phyloP scores from a whole-genome alignment of 257 asterid genomes.

The Fraxinus quadrangulata region DNA sequence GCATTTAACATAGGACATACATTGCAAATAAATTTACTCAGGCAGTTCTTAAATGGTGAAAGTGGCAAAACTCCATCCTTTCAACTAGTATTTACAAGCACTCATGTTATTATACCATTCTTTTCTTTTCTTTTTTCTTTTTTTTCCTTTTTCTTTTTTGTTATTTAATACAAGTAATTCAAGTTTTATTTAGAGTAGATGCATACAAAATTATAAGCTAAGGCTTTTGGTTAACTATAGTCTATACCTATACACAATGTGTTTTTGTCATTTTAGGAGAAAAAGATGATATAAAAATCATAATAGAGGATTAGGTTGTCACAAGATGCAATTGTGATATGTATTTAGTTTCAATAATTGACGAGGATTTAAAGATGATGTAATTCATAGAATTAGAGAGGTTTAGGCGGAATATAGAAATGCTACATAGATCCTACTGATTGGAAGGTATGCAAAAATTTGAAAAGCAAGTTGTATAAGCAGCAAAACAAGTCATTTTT shows the following conservation, averaged over 20 bases:
- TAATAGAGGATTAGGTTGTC: neutral
- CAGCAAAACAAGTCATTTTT: neutral
- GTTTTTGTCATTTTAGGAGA: no score
- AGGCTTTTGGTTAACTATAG: neutral
- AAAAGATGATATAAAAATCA: neutral
- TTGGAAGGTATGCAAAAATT: neutral
- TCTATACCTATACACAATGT: neutral
- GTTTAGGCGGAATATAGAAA: neutral
- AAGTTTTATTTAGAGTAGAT: neutral
- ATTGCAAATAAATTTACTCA: no score
- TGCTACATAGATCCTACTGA: neutral
- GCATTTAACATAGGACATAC: neutral
- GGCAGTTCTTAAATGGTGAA: neutral
- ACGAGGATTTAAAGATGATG: neutral
- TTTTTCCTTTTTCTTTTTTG: neutral
- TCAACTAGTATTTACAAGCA: neutral
- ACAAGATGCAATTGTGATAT: neutral
- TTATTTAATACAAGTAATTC: neutral
- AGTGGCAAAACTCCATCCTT: neutral
- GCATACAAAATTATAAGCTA: neutral
- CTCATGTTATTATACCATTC: neutral
- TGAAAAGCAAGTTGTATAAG: neutral
- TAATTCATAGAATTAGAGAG: neutral
- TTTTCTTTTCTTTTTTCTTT: no score
- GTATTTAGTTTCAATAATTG: neutral